Conservation (phyloP, 2,329 filamentous ascomycete species). For the Apiospora malaysiana region DNA sequence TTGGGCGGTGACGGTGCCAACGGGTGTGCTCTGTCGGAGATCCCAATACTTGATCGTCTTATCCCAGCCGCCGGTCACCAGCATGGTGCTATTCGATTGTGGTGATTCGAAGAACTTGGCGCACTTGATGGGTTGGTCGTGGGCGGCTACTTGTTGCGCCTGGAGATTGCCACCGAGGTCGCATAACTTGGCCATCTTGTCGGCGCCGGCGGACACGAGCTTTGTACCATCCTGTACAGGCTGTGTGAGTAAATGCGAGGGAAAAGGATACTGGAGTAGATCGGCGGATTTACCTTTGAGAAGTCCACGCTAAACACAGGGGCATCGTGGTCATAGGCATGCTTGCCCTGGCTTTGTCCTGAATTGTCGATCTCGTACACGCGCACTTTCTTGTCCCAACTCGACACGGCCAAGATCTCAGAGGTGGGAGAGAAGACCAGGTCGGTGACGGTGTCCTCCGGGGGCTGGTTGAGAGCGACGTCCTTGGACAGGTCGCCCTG, state of each 20-base stretch:
- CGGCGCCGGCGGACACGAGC: conserved; percentile 84
- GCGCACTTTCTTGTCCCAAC: conserved; percentile 97
- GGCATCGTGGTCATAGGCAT: conserved; percentile 82
- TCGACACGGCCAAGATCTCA: conserved; percentile 87
- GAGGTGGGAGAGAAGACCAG: conserved; percentile 70
- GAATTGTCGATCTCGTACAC: conserved; percentile 88
- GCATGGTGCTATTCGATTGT: conserved; percentile 71
- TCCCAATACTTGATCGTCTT: conserved; percentile 94
- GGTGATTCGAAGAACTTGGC: conserved; percentile 78
- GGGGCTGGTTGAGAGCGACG: conserved; percentile 77
- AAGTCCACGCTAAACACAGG: conserved; percentile 87
- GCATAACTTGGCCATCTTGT: conserved; percentile 88
- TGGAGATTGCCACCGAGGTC: conserved; percentile 72
- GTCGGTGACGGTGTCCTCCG: conserved; percentile 88
- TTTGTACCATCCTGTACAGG: conserved; percentile 82
- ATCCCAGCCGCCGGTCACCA: conserved; percentile 93
- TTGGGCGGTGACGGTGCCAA: conserved; percentile 69
- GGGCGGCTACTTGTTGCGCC: conserved; percentile 77
- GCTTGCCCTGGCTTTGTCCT: conserved; percentile 83
- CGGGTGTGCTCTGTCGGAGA: conserved; percentile 68
- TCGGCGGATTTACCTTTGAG: conserved; percentile 71
- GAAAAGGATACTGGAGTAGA: not conserved
- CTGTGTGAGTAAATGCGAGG: conserved; percentile 19
- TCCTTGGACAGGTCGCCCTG: conserved; percentile 92
- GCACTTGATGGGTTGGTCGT: conserved; percentile 82